Conservation (phyloP, 345 rosid species). For the Limnanthes douglasii region DNA sequence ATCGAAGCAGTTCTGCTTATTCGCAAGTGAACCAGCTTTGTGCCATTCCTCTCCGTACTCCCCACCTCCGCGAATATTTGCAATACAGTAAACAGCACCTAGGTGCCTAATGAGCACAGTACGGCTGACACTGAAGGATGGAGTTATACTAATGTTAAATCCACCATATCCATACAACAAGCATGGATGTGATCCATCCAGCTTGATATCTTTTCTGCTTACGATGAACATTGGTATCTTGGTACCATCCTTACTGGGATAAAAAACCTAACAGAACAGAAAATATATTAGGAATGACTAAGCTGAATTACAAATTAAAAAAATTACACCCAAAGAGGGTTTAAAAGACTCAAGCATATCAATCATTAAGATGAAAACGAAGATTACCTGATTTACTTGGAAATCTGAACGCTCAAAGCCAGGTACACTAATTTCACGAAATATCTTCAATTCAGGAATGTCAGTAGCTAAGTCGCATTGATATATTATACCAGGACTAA, state of each 20-base stretch:
- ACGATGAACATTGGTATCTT: conserved; percentile 72
- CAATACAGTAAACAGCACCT: conserved; percentile 67
- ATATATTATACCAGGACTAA: conserved; percentile 74
- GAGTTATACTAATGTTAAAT: conserved; percentile 57
- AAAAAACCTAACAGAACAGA: conserved; percentile 43
- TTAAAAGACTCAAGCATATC: neutral
- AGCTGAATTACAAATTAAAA: conserved; percentile 3
- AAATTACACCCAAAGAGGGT: neutral
- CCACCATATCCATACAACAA: conserved; percentile 92
- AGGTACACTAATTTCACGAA: conserved; percentile 59
- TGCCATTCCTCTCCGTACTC: conserved; percentile 99
- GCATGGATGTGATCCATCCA: conserved; percentile 87
- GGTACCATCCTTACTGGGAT: conserved; percentile 69
- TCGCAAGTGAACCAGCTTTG: conserved; percentile 61
- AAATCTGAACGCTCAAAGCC: conserved; percentile 69
- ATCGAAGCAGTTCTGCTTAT: conserved; percentile 83
- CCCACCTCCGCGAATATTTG: conserved; percentile 94
- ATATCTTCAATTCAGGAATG: conserved; percentile 49
- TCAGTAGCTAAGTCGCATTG: conserved; percentile 41
- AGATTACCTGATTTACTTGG: conserved; percentile 62
- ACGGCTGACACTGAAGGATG: conserved; percentile 59
- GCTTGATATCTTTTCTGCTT: conserved; percentile 32
- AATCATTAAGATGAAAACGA: conserved; percentile 1
- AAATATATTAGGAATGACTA: neutral
- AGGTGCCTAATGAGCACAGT: conserved; percentile 56